Evolutionary conservation across 441 rosid species (phyloP).

Genomic region (Aquilaria agallochum): DNA sequence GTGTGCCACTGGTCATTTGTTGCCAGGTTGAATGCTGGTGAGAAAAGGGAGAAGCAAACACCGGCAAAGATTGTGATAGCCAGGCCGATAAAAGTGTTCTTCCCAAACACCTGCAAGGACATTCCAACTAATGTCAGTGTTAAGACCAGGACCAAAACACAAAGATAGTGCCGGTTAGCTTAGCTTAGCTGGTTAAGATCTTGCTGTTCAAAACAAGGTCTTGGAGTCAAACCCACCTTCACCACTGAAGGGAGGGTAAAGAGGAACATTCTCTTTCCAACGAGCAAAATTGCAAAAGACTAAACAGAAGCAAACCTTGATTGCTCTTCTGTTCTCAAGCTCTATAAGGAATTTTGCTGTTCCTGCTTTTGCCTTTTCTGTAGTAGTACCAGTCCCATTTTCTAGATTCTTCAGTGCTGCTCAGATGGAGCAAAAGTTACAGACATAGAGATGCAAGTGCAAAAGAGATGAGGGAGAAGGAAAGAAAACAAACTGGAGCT

Average conservation of each 20-base stretch:
- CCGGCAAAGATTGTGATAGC: conserved; percentile 75
- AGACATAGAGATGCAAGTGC: not conserved
- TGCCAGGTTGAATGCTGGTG: conserved; percentile 87
- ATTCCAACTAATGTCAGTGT: not conserved
- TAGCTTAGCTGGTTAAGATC: too few species aligned
- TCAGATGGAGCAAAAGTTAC: not conserved
- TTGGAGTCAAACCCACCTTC: too few species aligned
- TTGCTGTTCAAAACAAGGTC: too few species aligned
- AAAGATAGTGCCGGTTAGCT: too few species aligned
- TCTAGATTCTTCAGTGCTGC: conserved; percentile 27
- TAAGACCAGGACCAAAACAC: too few species aligned
- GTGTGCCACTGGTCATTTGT: conserved; percentile 81
- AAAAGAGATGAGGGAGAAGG: not conserved
- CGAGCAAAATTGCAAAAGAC: too few species aligned
- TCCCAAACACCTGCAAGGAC: conserved; percentile 68
- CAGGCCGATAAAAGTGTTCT: conserved; percentile 55
- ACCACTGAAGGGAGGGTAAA: too few species aligned
- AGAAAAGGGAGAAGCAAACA: conserved; percentile 71
- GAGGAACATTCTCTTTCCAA: too few species aligned
- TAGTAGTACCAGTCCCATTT: conserved; percentile 12
- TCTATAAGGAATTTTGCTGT: conserved; percentile 72
- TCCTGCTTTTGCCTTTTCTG: conserved; percentile 52
- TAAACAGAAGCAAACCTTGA: conserved; percentile 40
- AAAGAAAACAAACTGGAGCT: not conserved
- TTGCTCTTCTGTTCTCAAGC: conserved; percentile 71